Base-by-base conservation (phyloP, 1,284 basidiomycete genomes). In the Sutorius eximius region DNA sequence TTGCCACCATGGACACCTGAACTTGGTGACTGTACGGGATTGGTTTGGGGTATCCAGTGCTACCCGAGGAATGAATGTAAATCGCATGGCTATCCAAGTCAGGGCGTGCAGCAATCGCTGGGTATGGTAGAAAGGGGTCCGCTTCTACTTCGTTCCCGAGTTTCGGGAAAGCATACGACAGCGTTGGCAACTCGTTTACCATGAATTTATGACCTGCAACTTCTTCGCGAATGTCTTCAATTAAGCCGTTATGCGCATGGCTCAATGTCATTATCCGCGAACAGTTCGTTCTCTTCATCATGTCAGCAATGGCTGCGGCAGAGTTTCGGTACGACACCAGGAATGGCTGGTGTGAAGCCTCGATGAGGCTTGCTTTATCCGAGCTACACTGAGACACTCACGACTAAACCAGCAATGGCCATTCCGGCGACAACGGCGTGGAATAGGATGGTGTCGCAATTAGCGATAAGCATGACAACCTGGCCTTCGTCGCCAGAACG, bases 41-140 rank as follows among this genome's bases (percentile, higher is more conserved):
- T 9, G 64, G 53, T 37, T 67, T 71, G 0, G 71, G 71, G 30
- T 64, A 68, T 18, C 71, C 71, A 0, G 71, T 73, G 49, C 71
- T 73, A 11, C 71, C 71, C 0, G 70, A 71, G 1, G 72, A 73
- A 43, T 72, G 72, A 24, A 66, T 22, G 36, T 68, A 71, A 4
- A 66, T 20, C 5, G 51, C 49, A 8, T 56, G 48, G 18, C 58
- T 59, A 7, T 61, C 50, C 30, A 53, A 13, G 8, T 55, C 41
- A 7, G 64, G 58, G 5, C 52, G 51, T 1, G 27, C 24, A 4
- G n/a, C 2, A 7, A 54, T 45, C 3, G 29, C 13, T 0, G 66
- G 71, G 54, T 72, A 71, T 9, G 49, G 50, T 9, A 52, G 27
- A 55, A 72, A 72, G 0, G 55, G 50, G 40, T 69, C 52, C n/a